Conservation (phyloP, 305 asterid genomes). For the Fraxinus albicans region DNA sequence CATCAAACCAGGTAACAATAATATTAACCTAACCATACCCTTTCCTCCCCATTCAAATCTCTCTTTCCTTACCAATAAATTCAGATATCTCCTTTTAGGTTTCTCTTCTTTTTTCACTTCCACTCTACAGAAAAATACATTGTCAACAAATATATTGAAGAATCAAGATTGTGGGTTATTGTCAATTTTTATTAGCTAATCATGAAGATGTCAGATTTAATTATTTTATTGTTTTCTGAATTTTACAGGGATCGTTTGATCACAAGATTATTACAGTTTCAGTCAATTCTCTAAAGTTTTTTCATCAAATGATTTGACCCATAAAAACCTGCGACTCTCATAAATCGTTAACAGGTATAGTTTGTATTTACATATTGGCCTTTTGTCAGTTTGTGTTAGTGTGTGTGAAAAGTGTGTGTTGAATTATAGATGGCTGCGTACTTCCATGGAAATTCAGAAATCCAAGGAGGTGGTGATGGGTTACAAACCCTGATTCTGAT, state of each 20-base stretch:
- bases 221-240: constrained; percentile 14
- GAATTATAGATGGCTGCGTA: constrained; percentile 52
- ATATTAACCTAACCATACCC: constrained; percentile 39
- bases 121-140: neutral
- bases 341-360: constrained; percentile 25
- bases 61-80: neutral
- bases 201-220: constrained; percentile 2
- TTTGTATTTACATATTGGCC: neutral
- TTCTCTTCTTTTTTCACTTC: neutral
- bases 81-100: constrained; percentile 16
- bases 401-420: constrained; percentile 7
- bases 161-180: neutral
- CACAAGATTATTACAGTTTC: constrained; percentile 22
- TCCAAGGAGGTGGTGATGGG: constrained; percentile 73
- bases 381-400: neutral
- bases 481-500: constrained; percentile 82
- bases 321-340: constrained; percentile 3
- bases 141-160: neutral
- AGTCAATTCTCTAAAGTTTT: constrained; percentile 14
- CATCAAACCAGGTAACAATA: constrained; percentile 31
- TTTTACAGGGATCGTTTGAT: constrained; percentile 38
- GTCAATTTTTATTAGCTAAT: neutral
- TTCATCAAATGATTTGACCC: constrained; percentile 38
- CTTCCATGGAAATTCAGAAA: constrained; percentile 79
- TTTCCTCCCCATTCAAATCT: constrained; percentile 28